Evolutionary conservation across 352 stramenopile species (phyloP).

Genomic region (Globisporangium nodosum): DNA sequence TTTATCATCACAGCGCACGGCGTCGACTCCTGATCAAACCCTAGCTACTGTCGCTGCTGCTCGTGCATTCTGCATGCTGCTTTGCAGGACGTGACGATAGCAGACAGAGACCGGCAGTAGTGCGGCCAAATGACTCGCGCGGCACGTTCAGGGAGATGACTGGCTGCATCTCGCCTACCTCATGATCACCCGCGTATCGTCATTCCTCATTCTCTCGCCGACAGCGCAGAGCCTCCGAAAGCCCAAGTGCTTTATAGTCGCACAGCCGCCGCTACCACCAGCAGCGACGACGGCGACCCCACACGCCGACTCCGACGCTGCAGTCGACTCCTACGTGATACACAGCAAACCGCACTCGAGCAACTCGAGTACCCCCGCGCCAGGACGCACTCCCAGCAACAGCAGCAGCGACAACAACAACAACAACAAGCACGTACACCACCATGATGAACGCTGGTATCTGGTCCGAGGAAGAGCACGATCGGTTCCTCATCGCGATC

Average conservation of each 20-base stretch:
- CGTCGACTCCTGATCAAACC: background rate
- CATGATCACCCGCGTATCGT: background rate
- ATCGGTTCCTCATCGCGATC: conserved; percentile 47
- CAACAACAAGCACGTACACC: background rate
- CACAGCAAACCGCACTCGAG: background rate
- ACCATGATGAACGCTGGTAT: conserved; percentile 4
- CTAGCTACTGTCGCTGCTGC: background rate
- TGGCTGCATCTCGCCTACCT: background rate
- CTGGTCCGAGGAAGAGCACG: conserved; percentile 57
- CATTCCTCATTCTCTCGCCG: conserved; percentile 1
- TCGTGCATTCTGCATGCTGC: no score
- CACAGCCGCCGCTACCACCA: background rate
- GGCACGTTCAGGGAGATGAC: no score
- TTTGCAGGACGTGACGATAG: background rate
- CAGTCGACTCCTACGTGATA: background rate
- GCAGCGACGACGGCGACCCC: background rate
- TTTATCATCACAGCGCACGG: background rate
- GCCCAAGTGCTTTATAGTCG: background rate
- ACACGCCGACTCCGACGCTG: background rate
- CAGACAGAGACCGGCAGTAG: background rate
- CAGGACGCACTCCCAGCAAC: background rate
- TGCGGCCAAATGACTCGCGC: background rate
- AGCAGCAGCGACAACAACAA: background rate
- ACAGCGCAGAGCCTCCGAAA: background rate
- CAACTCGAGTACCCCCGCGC: background rate